Base-by-base conservation (phyloP, 768 basidiomycete species). In the Vishniacozyma victoriae region DNA sequence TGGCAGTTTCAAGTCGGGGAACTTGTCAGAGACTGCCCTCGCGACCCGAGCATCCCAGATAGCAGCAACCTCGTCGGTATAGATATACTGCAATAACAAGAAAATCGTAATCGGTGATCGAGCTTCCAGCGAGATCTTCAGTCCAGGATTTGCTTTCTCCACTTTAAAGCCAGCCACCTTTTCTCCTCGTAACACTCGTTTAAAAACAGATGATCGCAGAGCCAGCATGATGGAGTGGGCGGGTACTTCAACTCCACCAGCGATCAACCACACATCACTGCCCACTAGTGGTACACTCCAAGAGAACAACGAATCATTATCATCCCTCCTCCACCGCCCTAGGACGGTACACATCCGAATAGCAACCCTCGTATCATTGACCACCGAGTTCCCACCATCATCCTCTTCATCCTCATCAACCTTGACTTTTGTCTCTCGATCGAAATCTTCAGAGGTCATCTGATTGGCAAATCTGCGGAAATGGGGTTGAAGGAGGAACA, bases 1-100 rank as follows among this genome's bases (percentile, higher is more conserved):
- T 9, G 61, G 60, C n/a, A 74, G 50, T 31, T 55, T 49, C 7
- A 59, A 42, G 11, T 46, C 50, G 0, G 47, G 37, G 27, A 79
- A 73, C 18, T 76, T 71, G 4, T 59, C 63, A 22, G 76, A 74
- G 2, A 84, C 70, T 1, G 73, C 67, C 0, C 72, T 55, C 4
- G 73, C 76, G 11, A 87, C 76, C 15, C 89, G 80, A 12, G 77
- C 76, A 66, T 97, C 91, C 87, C 90, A 92, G 13, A 91, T 69
- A 0, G 87, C 82, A 11, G 87, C 75, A 1, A 92, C 70, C 33
- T 82, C 79, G 67, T 99, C 93, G 1, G 86, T 79, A 71, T 96
- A 96, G n/a, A 96, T 71, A 62, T 90, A 96, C 19, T 82, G 78
- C 16, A 95, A 69, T 16, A 96, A 74, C 18, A 93, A 77, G 14